phyloP scores from a whole-genome alignment of 1,284 basidiomycete species.

The Puccinia novopanici region DNA sequence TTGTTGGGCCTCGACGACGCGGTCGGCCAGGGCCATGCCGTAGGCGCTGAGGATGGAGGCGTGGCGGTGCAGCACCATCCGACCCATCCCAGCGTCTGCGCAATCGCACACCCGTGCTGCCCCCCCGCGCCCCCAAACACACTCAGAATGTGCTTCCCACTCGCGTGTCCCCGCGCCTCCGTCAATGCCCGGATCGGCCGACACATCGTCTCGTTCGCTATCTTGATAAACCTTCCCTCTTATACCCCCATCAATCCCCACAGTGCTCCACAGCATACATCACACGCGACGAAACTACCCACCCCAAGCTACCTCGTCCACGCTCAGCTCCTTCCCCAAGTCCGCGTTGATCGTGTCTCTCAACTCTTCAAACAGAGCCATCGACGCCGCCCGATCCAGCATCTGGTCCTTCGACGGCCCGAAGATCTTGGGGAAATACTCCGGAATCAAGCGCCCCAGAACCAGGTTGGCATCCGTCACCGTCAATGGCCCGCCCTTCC shows the following conservation, averaged over 20 bases:
- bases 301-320: slow-evolving; percentile 86
- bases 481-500: slow-evolving; percentile 80
- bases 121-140: slow-evolving; percentile 90
- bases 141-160: slow-evolving; percentile 81
- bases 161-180: slow-evolving; percentile 83
- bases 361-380: slow-evolving; percentile 68
- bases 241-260: background rate
- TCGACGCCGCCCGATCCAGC: slow-evolving; percentile 72
- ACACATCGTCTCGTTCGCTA: slow-evolving; percentile 68
- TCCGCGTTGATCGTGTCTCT: slow-evolving; percentile 70
- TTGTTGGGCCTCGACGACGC: slow-evolving; percentile 59
- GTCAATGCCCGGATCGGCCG: slow-evolving; percentile 88
- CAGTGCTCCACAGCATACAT: background rate
- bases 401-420: slow-evolving; percentile 80
- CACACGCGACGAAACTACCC: background rate
- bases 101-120: slow-evolving; percentile 87
- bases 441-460: slow-evolving; percentile 77
- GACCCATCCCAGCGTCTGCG: slow-evolving; percentile 76
- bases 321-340: slow-evolving; percentile 61
- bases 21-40: slow-evolving; percentile 82
- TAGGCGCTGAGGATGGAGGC: slow-evolving; percentile 86
- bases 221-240: slow-evolving; percentile 32
- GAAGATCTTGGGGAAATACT: slow-evolving; percentile 72
- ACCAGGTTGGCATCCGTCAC: slow-evolving; percentile 84
- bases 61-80: slow-evolving; percentile 80